phyloP scores from a whole-genome alignment of 768 basidiomycete species.

The Phlegmacium glaucopus region DNA sequence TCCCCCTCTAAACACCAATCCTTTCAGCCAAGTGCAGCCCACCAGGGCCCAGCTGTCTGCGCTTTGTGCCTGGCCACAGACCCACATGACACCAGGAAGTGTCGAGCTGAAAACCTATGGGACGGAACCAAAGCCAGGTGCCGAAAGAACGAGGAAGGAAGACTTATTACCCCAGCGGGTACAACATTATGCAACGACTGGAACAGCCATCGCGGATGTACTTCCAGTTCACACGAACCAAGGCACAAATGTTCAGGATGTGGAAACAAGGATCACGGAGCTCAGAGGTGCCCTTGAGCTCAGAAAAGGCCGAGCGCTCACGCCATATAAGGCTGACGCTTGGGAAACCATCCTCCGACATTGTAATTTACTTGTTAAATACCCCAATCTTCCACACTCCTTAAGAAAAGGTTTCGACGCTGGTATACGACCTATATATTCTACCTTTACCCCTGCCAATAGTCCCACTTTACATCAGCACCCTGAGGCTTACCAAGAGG shows the following conservation, averaged over 20 bases:
- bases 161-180: constrained; percentile 18
- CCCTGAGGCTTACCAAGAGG: too few relatives aligned
- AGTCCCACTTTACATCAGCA: too few relatives aligned
- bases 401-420: constrained; percentile 32
- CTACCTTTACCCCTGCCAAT: too few relatives aligned
- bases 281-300: too few relatives aligned
- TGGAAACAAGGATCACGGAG: constrained; percentile 27
- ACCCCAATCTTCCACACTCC: constrained; percentile 20
- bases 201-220: constrained; percentile 27
- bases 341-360: constrained; percentile 27
- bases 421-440: too few relatives aligned
- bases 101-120: constrained; percentile 16
- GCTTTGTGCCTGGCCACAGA: constrained; percentile 30
- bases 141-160: constrained; percentile 11
- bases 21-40: constrained; percentile 2
- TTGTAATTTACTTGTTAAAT: constrained; percentile 17
- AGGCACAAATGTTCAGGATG: constrained; percentile 45
- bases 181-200: constrained; percentile 31
- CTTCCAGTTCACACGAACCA: constrained; percentile 15
- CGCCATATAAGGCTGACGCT: constrained; percentile 24
- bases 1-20: neutral
- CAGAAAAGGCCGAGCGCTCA: constrained; percentile 23
- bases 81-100: constrained; percentile 23
- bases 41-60: constrained; percentile 18
- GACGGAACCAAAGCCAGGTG: constrained; percentile 16